Evolutionary conservation across 1,139 yeast genomes (phyloP), one percentile per base, ranked within the genome.

Genomic region (Saccharomycopsis hybrid): DNA sequence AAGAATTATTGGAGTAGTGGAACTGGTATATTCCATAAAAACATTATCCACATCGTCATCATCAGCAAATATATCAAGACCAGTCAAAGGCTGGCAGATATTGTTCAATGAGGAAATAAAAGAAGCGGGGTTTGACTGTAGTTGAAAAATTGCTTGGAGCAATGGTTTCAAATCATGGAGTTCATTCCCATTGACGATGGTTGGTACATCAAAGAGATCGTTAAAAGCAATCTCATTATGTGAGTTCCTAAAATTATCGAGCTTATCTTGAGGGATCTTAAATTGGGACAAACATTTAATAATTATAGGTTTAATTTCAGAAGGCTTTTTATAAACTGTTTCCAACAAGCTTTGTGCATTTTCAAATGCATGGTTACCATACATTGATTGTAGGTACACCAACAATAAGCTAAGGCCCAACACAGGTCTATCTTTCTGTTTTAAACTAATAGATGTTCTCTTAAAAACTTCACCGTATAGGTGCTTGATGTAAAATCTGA

Each of bases 391-490:
- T 7, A 31, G 33, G 9, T 31, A 31, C 8, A 31, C 33, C 33
- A 31, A 56, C 0, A 68, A 59, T 48, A 80, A 62, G 1, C 70
- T 58, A 29, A 76, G 44, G 0, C 76, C 77, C 44, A 85, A 66
- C 0, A 72, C 61, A 1, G 70, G 62, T 50, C 70, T 72, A 58
- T 85, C 87, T 5, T 60, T 57, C 41, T 70, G 69, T n/a, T 68
- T 64, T 49, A 87, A 65, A 0, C 85, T 74, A 1, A 76, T 68
- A 0, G 84, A 67, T 5, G 77, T 64, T 2, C 66, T 59, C 0
- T 72, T 67, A 59, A 67, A 84, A 0, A 74, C 65, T 52, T 76
- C 79, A 29, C 62, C 60, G 57, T 80, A 78, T 5, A 85, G 61
- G 3, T 42, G 49, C 9, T 58, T 48, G 1, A 71, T 59, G 41